These are phyloP conservation scores for Pleomassaria siparia DNA, from an alignment of 2,329 filamentous ascomycete genomes.

Conservation along the genomic window DNA sequence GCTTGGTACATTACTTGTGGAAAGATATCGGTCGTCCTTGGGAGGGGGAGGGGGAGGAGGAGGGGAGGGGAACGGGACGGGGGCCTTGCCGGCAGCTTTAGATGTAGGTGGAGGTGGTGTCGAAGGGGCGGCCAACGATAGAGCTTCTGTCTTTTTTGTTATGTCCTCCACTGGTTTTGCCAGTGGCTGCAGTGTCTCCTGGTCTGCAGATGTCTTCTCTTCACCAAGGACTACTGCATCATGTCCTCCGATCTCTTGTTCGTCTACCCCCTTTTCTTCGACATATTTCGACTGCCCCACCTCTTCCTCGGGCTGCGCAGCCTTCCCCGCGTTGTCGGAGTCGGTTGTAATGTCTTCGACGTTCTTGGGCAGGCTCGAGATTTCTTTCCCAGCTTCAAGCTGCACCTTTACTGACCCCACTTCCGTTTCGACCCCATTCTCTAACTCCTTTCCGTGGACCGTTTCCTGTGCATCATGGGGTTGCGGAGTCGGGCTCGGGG, in stretches of 20 bases:
- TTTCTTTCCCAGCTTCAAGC: not conserved
- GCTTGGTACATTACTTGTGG: slow-evolving; percentile 44
- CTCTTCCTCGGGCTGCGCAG: slow-evolving; percentile 6
- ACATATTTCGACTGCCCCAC: not conserved
- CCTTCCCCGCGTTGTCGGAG: slow-evolving; percentile 26
- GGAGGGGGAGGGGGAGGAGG: slow-evolving; percentile 52
- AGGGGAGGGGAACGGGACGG: slow-evolving; percentile 36
- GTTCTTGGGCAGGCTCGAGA: not conserved
- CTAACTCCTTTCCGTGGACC: slow-evolving; percentile 21
- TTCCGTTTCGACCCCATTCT: slow-evolving; percentile 11
- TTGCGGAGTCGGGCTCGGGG: slow-evolving; percentile 33
- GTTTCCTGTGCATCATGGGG: slow-evolving; percentile 27
- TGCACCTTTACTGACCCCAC: not conserved
- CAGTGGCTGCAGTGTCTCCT: slow-evolving; percentile 5
- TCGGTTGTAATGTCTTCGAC: not conserved
- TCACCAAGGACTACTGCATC: not conserved
- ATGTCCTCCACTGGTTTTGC: slow-evolving; percentile 20
- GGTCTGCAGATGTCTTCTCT: not conserved
- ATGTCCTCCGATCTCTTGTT: slow-evolving; percentile 3
- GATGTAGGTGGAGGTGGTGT: slow-evolving; percentile 23
- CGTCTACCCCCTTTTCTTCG: slow-evolving; percentile 5
- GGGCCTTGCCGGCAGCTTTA: slow-evolving; percentile 30
- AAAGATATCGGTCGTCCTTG: slow-evolving; percentile 56
- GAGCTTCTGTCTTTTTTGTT: slow-evolving; percentile 18
- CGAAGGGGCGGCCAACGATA: slow-evolving; percentile 16